Conservation (phyloP, 768 basidiomycete genomes). For the Coprinopsis strossmayeri region DNA sequence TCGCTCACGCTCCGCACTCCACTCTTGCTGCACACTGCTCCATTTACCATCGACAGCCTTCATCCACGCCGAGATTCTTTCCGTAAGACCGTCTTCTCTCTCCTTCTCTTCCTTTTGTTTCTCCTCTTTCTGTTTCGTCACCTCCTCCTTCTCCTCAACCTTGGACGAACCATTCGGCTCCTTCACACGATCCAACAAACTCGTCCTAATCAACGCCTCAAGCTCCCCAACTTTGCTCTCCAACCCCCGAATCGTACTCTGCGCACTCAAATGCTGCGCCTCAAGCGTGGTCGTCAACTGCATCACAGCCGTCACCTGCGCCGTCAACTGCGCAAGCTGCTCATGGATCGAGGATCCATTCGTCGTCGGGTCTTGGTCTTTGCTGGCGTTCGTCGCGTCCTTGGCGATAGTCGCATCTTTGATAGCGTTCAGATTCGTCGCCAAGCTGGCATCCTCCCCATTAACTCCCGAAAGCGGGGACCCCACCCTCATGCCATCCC, state of each 20-base stretch:
- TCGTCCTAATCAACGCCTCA: conserved; percentile 52
- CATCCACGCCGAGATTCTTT: conserved; percentile 67
- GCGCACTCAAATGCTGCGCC: conserved; percentile 70
- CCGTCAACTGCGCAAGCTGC: conserved; percentile 58
- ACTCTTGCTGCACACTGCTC: conserved; percentile 72
- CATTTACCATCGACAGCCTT: conserved; percentile 75
- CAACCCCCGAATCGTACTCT: conserved; percentile 61
- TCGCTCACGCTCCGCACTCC: conserved; percentile 74
- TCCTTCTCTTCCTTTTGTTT: conserved; percentile 6
- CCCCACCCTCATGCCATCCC: too few relatives aligned
- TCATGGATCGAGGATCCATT: conserved; percentile 37
- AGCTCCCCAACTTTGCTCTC: conserved; percentile 63
- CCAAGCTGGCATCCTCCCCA: too few relatives aligned
- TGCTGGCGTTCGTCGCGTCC: too few relatives aligned
- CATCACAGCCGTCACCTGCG: conserved; percentile 72
- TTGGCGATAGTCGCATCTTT: too few relatives aligned
- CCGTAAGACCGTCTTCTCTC: conserved; percentile 12
- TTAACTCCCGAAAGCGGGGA: too few relatives aligned
- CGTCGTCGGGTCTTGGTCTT: background rate
- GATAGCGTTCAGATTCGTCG: too few relatives aligned
- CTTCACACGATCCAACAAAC: background rate
- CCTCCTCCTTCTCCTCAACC: conserved; percentile 29
- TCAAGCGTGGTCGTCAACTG: conserved; percentile 69
- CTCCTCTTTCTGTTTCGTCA: conserved; percentile 13
- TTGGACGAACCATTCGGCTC: too few relatives aligned